Evolutionary conservation across 192 early-diverging fungal species (phyloP).

Genomic region (Rhizoclosmatium sp.): DNA sequence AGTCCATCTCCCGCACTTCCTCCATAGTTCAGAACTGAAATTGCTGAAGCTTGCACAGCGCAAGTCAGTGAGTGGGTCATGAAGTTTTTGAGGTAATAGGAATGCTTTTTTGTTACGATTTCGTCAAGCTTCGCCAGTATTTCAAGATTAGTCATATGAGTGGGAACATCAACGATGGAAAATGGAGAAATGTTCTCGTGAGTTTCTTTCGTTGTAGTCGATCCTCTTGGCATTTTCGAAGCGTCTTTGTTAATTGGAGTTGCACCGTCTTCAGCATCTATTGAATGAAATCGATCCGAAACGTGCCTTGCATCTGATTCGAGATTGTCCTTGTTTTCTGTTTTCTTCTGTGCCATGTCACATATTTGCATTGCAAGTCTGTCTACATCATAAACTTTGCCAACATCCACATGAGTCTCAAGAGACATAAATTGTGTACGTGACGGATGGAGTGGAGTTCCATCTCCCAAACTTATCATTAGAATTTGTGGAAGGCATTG

Average conservation of each 20-base stretch:
- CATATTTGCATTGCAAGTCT: slow-evolving; percentile 20
- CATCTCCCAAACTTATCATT: slow-evolving; percentile 28
- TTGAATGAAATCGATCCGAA: not conserved
- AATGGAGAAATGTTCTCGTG: not conserved
- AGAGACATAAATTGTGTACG: slow-evolving; percentile 21
- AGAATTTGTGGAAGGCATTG: slow-evolving; percentile 23
- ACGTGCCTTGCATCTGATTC: too few species aligned
- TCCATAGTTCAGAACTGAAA: slow-evolving; percentile 19
- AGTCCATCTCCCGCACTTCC: slow-evolving; percentile 13
- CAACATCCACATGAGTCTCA: not conserved
- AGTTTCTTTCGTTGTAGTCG: too few species aligned
- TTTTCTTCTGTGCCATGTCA: not conserved
- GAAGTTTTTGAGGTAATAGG: not conserved
- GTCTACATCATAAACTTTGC: slow-evolving; percentile 31
- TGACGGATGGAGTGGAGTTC: slow-evolving; percentile 4
- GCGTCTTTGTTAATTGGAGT: not conserved
- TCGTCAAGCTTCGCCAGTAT: slow-evolving; percentile 7
- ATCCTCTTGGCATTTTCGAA: not conserved
- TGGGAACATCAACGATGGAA: not conserved
- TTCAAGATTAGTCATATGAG: not conserved
- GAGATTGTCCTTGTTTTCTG: not conserved
- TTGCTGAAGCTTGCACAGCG: slow-evolving; percentile 14
- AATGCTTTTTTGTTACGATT: not conserved
- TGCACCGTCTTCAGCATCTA: not conserved
- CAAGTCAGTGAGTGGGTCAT: not conserved